Conservation (phyloP, 495 filamentous ascomycete species). For the Penicillium paradoxum region DNA sequence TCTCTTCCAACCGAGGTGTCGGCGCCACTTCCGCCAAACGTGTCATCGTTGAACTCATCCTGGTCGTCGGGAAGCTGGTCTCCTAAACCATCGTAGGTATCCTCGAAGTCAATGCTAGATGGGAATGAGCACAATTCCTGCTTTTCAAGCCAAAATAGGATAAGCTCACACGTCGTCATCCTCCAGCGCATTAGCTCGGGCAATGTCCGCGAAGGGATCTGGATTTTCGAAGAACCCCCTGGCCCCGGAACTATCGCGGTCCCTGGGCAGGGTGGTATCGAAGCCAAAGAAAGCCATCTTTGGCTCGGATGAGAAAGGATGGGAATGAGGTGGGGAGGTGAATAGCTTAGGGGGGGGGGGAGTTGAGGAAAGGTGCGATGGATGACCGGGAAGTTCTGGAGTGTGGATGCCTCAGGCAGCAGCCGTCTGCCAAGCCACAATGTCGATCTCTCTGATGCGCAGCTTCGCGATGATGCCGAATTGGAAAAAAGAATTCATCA, state of each 20-base stretch:
- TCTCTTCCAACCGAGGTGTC: conserved; percentile 68
- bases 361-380: conserved; percentile 12
- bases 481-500: background rate
- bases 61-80: conserved; percentile 88
- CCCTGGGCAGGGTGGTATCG: conserved; percentile 60
- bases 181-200: conserved; percentile 46
- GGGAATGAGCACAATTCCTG: background rate
- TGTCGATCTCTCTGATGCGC: conserved; percentile 2
- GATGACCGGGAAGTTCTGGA: conserved; percentile 8
- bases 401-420: conserved; percentile 12
- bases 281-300: conserved; percentile 84
- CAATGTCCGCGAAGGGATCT: conserved; percentile 85
- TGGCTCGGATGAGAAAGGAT: conserved; percentile 14
- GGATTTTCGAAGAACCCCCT: conserved; percentile 78
- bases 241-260: conserved; percentile 50
- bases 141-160: background rate
- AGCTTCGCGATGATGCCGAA: background rate
- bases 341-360: conserved; percentile 13
- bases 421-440: conserved; percentile 7
- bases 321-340: conserved; percentile 6
- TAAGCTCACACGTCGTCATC: conserved; percentile 70
- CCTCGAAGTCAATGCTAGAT: conserved; percentile 81
- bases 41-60: conserved; percentile 96
- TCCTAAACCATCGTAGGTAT: conserved; percentile 95
- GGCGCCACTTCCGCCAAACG: conserved; percentile 64